phyloP scores from a whole-genome alignment of 768 basidiomycete genomes.

The Podaxis mareebaensis region DNA sequence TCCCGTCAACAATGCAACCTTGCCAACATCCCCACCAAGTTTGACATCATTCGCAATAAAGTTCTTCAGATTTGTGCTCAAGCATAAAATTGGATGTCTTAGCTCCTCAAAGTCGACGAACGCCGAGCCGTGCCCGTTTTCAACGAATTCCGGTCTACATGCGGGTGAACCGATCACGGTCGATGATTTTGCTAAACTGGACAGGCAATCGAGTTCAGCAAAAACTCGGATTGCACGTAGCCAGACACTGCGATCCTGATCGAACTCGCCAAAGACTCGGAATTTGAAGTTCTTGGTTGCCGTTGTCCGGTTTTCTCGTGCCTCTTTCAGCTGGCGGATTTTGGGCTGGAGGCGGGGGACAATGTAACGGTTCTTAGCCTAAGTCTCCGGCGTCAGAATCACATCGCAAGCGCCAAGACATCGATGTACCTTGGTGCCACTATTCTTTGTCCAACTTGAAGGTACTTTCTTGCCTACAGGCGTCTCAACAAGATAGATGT shows the following conservation, averaged over 20 bases:
- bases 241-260: conserved; percentile 79
- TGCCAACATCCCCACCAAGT: conserved; percentile 73
- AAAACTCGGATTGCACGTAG: conserved; percentile 81
- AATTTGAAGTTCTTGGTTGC: conserved; percentile 84
- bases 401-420: background rate
- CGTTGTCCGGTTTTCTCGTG: conserved; percentile 80
- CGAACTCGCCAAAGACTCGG: conserved; percentile 79
- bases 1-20: conserved; percentile 84
- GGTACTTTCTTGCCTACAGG: conserved; percentile 67
- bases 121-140: conserved; percentile 60
- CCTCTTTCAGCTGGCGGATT: conserved; percentile 88
- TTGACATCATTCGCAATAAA: conserved; percentile 96
- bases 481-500: conserved; percentile 88
- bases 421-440: conserved; percentile 70
- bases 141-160: conserved; percentile 89
- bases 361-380: conserved; percentile 78
- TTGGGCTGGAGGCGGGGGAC: conserved; percentile 71
- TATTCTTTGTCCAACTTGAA: conserved; percentile 78
- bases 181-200: conserved; percentile 89
- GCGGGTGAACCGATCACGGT: conserved; percentile 88
- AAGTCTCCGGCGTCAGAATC: conserved; percentile 3
- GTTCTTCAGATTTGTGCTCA: conserved; percentile 58
- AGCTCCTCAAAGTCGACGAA: conserved; percentile 87
- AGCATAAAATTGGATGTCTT: conserved; percentile 83
- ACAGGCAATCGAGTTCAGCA: conserved; percentile 95